A percentile compares a stretch with the other conserved stretches of the same genome.
Conservation (phyloP, 2,329 filamentous ascomycete genomes). For the Podosphaera fusca region DNA sequence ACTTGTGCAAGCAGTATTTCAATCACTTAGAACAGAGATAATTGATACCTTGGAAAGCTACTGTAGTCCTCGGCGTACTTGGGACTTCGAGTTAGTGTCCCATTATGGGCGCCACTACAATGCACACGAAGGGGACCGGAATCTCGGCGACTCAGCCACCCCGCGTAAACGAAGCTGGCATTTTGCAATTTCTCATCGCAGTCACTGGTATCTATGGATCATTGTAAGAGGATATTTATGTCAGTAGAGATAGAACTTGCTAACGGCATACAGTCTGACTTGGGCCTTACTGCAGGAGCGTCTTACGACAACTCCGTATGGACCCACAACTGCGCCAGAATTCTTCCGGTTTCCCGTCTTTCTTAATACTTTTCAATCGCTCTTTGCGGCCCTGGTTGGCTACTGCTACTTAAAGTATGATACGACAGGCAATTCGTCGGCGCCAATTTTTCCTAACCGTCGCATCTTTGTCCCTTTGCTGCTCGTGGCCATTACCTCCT, state of each 20-base stretch:
- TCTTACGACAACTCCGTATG: conserved; percentile 80
- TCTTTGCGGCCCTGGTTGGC: conserved; percentile 66
- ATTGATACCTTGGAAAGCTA: too few species aligned
- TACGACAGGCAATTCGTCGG: conserved; percentile 28
- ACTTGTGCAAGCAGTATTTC: too few species aligned
- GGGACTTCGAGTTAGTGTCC: too few species aligned
- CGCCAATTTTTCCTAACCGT: conserved; percentile 53
- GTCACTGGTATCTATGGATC: conserved; percentile 93
- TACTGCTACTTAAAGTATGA: conserved; percentile 54
- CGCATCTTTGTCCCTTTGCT: conserved; percentile 56
- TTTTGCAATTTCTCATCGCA: conserved; percentile 59
- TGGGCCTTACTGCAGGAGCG: conserved; percentile 96
- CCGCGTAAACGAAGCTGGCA: conserved; percentile 23
- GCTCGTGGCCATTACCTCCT: conserved; percentile 68
- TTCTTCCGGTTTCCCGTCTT: conserved; percentile 87
- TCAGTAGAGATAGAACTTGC: neutral
- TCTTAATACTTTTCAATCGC: conserved; percentile 85
- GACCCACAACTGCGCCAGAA: conserved; percentile 35
- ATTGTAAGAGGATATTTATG: conserved; percentile 37
- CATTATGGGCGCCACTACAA: too few species aligned
- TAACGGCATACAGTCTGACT: conserved; percentile 37
- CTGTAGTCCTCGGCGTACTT: too few species aligned
- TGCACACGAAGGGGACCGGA: too few species aligned
- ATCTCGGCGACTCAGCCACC: conserved; percentile 9
- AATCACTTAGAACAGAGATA: too few species aligned